Percentiles rank a stretch among this genome's conserved stretches.
Evolutionary conservation across 352 stramenopile genomes (phyloP).

Genomic region (Globisporangium perplexum): DNA sequence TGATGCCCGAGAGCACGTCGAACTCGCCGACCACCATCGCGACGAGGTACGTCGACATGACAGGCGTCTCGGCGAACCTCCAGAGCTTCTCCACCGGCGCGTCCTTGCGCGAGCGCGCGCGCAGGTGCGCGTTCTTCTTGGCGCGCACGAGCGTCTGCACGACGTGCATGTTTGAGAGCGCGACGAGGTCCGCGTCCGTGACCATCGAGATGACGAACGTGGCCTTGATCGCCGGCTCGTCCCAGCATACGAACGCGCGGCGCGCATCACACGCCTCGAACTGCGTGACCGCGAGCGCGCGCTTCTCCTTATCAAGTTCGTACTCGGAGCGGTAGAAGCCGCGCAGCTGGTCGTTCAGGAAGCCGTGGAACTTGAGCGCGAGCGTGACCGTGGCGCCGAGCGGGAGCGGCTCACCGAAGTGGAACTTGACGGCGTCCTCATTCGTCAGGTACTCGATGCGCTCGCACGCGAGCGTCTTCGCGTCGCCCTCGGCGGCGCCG

Average conservation of each 20-base stretch:
- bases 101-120: conserved; percentile 37
- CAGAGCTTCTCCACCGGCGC: conserved; percentile 52
- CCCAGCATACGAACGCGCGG: no score
- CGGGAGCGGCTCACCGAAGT: conserved; percentile 38
- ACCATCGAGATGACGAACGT: conserved; percentile 92
- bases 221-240: conserved; percentile 97
- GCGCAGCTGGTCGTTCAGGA: conserved; percentile 90
- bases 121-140: conserved; percentile 54
- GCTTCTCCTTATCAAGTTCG: conserved; percentile 44
- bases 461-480: conserved; percentile 26
- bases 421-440: conserved; percentile 46
- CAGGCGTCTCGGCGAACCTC: conserved; percentile 89
- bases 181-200: conserved; percentile 87
- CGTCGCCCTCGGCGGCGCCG: conserved; percentile 10
- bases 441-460: conserved; percentile 43
- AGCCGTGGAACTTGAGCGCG: conserved; percentile 51
- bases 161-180: conserved; percentile 96
- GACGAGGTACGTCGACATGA: conserved; percentile 98
- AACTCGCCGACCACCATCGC: conserved; percentile 96
- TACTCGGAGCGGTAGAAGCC: conserved; percentile 96
- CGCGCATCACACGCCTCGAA: no score
- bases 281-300: no score
- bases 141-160: conserved; percentile 60
- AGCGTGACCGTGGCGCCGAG: conserved; percentile 24
- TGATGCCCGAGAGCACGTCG: conserved; percentile 90